Percentiles rank a stretch among this genome's conserved stretches.
These are phyloP conservation scores for Lachancea thermotolerans DNA, from an alignment of 805 yeast genomes.

Conservation along the genomic window DNA sequence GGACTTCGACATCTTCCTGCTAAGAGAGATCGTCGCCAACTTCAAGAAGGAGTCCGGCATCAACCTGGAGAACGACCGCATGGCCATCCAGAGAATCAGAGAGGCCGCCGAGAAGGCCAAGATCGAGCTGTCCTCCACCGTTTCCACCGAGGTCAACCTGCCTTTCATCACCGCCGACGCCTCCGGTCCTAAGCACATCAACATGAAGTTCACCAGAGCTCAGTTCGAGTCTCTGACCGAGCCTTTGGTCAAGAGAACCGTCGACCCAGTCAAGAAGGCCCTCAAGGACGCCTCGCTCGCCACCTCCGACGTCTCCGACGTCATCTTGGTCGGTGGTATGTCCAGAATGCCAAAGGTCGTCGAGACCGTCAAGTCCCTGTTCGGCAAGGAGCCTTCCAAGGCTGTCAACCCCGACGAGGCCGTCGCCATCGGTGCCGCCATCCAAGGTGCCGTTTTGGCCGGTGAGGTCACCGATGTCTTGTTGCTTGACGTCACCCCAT, in stretches of 20 bases:
- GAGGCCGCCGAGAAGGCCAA: slow-evolving; percentile 81
- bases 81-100: slow-evolving; percentile 73
- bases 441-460: slow-evolving; percentile 92
- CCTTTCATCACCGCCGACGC: slow-evolving; percentile 85
- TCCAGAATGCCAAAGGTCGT: slow-evolving; percentile 83
- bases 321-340: slow-evolving; percentile 81
- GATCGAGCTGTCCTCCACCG: slow-evolving; percentile 68
- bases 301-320: slow-evolving; percentile 66
- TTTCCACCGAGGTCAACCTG: slow-evolving; percentile 59
- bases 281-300: slow-evolving; percentile 66
- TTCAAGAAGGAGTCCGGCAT: slow-evolving; percentile 68
- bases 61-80: slow-evolving; percentile 51
- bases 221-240: slow-evolving; percentile 65
- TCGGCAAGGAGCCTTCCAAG: slow-evolving; percentile 80
- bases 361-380: slow-evolving; percentile 60
- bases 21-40: slow-evolving; percentile 72
- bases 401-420: slow-evolving; percentile 94
- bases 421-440: slow-evolving; percentile 94
- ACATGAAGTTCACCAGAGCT: slow-evolving; percentile 59
- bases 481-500: slow-evolving; percentile 80
- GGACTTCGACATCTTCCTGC: slow-evolving; percentile 79
- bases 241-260: slow-evolving; percentile 61
- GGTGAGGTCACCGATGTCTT: slow-evolving; percentile 93
- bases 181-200: slow-evolving; percentile 61
- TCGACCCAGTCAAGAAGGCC: slow-evolving; percentile 73